A percentile compares a stretch with the other conserved stretches of the same genome.
Evolutionary conservation across 495 filamentous ascomycete genomes (phyloP).

Genomic region (Entonaema liquescens): DNA sequence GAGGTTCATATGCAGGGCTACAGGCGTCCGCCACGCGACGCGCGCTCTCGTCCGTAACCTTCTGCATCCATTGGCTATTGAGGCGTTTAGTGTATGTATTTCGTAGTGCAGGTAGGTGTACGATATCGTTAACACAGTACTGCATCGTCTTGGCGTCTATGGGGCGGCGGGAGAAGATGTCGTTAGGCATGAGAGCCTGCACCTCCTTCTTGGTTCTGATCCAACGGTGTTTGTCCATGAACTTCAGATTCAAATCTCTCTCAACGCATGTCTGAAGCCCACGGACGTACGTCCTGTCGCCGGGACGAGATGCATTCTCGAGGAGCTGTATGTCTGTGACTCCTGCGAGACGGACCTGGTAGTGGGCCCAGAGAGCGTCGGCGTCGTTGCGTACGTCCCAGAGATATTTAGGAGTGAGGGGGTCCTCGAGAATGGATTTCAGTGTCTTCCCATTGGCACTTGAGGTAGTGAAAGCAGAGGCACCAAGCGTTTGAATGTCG

Average conservation of each 20-base stretch:
- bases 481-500: too few species aligned
- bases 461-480: too few species aligned
- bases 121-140: neutral
- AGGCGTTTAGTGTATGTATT: neutral
- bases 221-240: too few species aligned
- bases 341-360: neutral
- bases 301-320: neutral
- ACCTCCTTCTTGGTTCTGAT: too few species aligned
- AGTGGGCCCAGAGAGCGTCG: neutral
- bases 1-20: neutral
- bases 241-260: too few species aligned
- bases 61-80: neutral
- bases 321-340: neutral
- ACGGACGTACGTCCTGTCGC: neutral
- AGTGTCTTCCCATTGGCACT: neutral
- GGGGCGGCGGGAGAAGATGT: too few species aligned
- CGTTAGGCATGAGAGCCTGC: too few species aligned
- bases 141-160: neutral
- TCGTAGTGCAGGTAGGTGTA: neutral
- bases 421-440: neutral
- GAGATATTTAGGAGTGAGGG: neutral
- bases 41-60: neutral
- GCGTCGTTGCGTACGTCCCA: conserved; percentile 1
- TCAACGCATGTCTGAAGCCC: too few species aligned
- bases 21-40: neutral